Percentiles rank a stretch among this genome's conserved stretches.
These are phyloP conservation scores for Chlorociboria aeruginascens DNA, from an alignment of 495 filamentous ascomycete genomes.

Conservation along the genomic window DNA sequence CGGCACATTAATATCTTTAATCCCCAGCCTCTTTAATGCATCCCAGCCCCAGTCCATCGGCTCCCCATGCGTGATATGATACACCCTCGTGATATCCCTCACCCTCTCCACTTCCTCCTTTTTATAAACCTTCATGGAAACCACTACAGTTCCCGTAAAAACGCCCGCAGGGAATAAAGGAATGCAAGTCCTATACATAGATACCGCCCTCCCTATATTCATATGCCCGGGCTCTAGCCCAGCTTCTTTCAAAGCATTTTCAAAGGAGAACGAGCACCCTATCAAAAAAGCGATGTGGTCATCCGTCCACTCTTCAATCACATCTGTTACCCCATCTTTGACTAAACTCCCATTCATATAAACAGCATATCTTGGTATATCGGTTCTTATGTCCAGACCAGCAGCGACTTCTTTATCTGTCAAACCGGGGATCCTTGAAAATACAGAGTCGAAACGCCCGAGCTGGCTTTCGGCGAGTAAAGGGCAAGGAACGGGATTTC, in stretches of 20 bases:
- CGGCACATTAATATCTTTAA: constrained; percentile 31
- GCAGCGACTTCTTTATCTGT: constrained; percentile 18
- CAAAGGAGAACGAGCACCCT: constrained; percentile 46
- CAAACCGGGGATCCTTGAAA: constrained; percentile 20
- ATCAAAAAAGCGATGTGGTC: constrained; percentile 44
- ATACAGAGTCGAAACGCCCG: constrained; percentile 14
- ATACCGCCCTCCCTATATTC: constrained; percentile 25
- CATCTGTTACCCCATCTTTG: constrained; percentile 18
- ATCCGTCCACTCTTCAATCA: constrained; percentile 33
- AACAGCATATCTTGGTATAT: constrained; percentile 41
- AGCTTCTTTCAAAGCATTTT: constrained; percentile 31
- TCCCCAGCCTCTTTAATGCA: constrained; percentile 30
- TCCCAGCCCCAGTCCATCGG: constrained; percentile 50
- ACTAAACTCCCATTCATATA: constrained; percentile 28
- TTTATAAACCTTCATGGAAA: constrained; percentile 43
- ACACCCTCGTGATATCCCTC: constrained; percentile 33
- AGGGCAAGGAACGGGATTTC: constrained; percentile 48
- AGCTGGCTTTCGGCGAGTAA: constrained; percentile 29
- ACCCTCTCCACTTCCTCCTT: constrained; percentile 32
- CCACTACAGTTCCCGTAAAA: constrained; percentile 36
- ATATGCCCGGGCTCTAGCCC: constrained; percentile 35
- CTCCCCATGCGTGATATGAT: constrained; percentile 40
- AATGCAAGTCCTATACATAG: constrained; percentile 42
- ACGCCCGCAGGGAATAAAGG: constrained; percentile 37
- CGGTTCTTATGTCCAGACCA: constrained; percentile 37